These are phyloP conservation scores for Trichoderma sp. DNA, from an alignment of 2,329 filamentous ascomycete genomes.

Conservation along the genomic window DNA sequence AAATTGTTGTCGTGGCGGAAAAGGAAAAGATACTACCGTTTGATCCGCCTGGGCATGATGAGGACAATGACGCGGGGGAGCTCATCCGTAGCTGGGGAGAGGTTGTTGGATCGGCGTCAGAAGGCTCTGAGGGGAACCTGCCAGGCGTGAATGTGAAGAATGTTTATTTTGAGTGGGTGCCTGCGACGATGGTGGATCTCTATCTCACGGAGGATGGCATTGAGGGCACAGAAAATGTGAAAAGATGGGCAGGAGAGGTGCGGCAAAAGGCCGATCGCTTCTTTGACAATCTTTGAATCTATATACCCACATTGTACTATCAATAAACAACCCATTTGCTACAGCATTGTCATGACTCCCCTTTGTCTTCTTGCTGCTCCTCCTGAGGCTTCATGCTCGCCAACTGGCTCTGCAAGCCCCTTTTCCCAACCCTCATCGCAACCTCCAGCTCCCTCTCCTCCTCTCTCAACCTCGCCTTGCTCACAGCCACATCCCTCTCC, in stretches of 20 bases:
- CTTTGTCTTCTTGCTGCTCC: slow-evolving; percentile 33
- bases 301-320: neutral
- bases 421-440: slow-evolving; percentile 71
- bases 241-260: slow-evolving; percentile 44
- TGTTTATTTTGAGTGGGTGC: slow-evolving; percentile 66
- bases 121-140: neutral
- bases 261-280: slow-evolving; percentile 44
- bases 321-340: neutral
- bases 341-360: slow-evolving; percentile 24
- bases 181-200: slow-evolving; percentile 52
- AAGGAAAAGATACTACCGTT: slow-evolving; percentile 60
- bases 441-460: slow-evolving; percentile 69
- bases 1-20: slow-evolving; percentile 61
- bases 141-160: slow-evolving; percentile 47
- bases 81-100: slow-evolving; percentile 52
- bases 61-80: slow-evolving; percentile 58
- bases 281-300: slow-evolving; percentile 48
- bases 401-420: slow-evolving; percentile 66
- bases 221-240: slow-evolving; percentile 46
- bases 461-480: slow-evolving; percentile 64
- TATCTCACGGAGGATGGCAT: slow-evolving; percentile 61
- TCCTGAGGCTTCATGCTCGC: slow-evolving; percentile 37
- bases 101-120: slow-evolving; percentile 23
- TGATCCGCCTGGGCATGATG: slow-evolving; percentile 49
- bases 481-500: slow-evolving; percentile 61